Evolutionary conservation across 169 alveolate genomes (phyloP).

Genomic region (Besnoitia besnoiti): DNA sequence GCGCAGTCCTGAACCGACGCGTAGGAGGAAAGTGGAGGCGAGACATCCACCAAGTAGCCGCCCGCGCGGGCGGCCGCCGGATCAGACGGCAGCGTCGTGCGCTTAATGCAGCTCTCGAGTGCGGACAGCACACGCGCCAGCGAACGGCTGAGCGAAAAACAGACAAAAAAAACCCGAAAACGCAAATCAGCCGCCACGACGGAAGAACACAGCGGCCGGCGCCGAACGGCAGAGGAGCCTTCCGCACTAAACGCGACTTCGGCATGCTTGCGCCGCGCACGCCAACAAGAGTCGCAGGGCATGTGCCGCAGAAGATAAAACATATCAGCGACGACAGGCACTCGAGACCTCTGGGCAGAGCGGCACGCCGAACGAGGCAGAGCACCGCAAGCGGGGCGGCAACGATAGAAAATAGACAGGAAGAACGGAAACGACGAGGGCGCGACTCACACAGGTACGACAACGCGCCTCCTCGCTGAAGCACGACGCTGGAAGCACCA

Average conservation of each 20-base stretch:
- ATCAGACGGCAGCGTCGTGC: conserved; percentile 53
- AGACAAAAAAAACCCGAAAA: too few species aligned
- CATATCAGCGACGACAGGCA: not conserved
- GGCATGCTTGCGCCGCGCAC: too few species aligned
- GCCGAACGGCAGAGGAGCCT: too few species aligned
- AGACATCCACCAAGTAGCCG: conserved; percentile 30
- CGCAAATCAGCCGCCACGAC: too few species aligned
- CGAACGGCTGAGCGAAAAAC: conserved; percentile 34
- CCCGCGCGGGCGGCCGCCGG: conserved; percentile 56
- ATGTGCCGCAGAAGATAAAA: too few species aligned
- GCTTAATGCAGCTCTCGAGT: conserved; percentile 49
- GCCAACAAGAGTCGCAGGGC: too few species aligned
- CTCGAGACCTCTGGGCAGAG: not conserved
- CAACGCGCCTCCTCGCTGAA: too few species aligned
- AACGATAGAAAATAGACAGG: not conserved
- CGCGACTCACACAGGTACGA: too few species aligned
- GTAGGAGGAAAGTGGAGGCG: not conserved
- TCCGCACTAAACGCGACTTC: too few species aligned
- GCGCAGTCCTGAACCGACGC: not conserved
- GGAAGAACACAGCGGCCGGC: too few species aligned
- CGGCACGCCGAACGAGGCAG: not conserved
- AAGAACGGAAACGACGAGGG: not conserved
- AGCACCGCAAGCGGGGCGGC: not conserved
- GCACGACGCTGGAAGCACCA: too few species aligned
- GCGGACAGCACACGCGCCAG: conserved; percentile 61